Conservation (phyloP, 768 basidiomycete genomes). For the Gelatoporia subvermispora region DNA sequence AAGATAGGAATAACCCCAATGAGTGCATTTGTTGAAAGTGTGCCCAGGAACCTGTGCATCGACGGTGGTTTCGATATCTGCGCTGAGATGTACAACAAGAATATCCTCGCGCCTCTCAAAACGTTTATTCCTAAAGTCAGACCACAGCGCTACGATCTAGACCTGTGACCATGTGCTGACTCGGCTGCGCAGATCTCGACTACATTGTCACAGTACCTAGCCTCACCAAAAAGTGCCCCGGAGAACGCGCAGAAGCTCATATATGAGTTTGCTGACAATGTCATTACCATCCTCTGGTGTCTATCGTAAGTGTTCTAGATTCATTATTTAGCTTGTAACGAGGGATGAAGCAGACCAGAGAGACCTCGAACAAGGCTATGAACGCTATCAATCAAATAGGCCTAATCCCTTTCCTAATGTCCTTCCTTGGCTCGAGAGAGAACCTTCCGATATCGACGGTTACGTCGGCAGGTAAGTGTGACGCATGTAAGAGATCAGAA, state of each 20-base stretch:
- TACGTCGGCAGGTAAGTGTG: constrained; percentile 66
- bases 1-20: background rate
- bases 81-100: constrained; percentile 97
- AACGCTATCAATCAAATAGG: constrained; percentile 78
- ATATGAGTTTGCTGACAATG: constrained; percentile 86
- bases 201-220: constrained; percentile 63
- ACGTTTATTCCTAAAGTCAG: constrained; percentile 75
- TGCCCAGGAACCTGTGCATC: constrained; percentile 79
- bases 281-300: constrained; percentile 92
- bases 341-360: too few relatives aligned
- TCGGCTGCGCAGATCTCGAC: constrained; percentile 56
- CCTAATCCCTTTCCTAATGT: constrained; percentile 81
- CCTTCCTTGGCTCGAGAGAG: constrained; percentile 73
- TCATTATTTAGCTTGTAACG: too few relatives aligned
- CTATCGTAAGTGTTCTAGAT: constrained; percentile 78
- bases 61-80: constrained; percentile 96
- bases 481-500: constrained; percentile 1
- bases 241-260: constrained; percentile 72
- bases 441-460: constrained; percentile 68
- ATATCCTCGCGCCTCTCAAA: constrained; percentile 72
- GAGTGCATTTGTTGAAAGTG: background rate
- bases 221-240: constrained; percentile 53
- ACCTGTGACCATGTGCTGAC: background rate
- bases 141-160: background rate
- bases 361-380: constrained; percentile 91